phyloP scores from a whole-genome alignment of 2,329 filamentous ascomycete species.

The Parastagonospora avenae region DNA sequence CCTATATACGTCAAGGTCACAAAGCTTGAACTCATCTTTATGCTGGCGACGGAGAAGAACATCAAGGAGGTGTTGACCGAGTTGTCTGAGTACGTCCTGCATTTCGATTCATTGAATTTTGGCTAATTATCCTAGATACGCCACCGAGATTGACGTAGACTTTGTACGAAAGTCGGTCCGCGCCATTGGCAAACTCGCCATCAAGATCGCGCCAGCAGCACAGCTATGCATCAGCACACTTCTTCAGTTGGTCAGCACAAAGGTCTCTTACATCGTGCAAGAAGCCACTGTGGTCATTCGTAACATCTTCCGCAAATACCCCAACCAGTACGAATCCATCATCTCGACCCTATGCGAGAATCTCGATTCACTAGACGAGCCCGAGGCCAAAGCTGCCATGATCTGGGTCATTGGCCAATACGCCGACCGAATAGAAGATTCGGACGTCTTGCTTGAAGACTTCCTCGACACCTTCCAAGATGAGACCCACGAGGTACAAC shows the following conservation, averaged over 20 bases:
- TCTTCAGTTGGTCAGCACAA: constrained; percentile 93
- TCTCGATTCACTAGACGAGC: constrained; percentile 93
- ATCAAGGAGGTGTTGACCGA: constrained; percentile 95
- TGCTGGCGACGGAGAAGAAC: constrained; percentile 94
- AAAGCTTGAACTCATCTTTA: constrained; percentile 97
- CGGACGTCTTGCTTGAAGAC: constrained; percentile 89
- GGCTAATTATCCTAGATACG: constrained; percentile 60
- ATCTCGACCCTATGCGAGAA: constrained; percentile 96
- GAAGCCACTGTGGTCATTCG: constrained; percentile 98
- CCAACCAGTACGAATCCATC: constrained; percentile 97
- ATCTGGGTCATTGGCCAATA: constrained; percentile 99
- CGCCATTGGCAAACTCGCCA: constrained; percentile 95
- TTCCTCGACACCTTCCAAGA: constrained; percentile 94
- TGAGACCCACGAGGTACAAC: constrained; percentile 92
- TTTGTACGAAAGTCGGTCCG: constrained; percentile 98
- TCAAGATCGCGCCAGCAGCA: constrained; percentile 97
- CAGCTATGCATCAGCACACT: constrained; percentile 90
- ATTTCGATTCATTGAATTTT: no score
- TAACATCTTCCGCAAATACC: constrained; percentile 99
- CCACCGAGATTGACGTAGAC: constrained; percentile 97
- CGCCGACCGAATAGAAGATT: constrained; percentile 95
- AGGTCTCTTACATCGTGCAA: constrained; percentile 97
- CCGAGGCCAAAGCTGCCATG: constrained; percentile 97
- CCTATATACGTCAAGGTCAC: constrained; percentile 99
- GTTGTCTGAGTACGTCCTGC: constrained; percentile 72